Evolutionary conservation across 1,139 yeast species (phyloP).

Genomic region (Ashbya aceris): DNA sequence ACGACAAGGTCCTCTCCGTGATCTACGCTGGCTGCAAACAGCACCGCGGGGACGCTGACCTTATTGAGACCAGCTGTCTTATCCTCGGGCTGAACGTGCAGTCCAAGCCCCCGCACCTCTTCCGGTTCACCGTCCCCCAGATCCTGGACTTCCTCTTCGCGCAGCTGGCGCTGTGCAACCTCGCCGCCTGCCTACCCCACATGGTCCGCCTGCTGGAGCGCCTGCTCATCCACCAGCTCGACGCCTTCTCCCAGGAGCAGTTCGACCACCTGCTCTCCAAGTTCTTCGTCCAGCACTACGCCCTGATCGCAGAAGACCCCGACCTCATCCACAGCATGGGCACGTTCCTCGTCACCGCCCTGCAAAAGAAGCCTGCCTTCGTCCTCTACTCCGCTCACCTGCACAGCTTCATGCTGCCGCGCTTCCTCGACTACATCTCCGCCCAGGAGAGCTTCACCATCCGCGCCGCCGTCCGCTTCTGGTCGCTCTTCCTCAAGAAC

Average conservation of each 20-base stretch:
- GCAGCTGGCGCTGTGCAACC: slow-evolving; percentile 15
- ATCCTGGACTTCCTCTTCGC: slow-evolving; percentile 21
- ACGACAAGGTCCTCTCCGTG: slow-evolving; percentile 22
- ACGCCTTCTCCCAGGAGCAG: slow-evolving; percentile 17
- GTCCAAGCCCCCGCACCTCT: slow-evolving; percentile 25
- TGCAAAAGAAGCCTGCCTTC: slow-evolving; percentile 44
- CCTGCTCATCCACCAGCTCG: slow-evolving; percentile 18
- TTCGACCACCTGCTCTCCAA: slow-evolving; percentile 24
- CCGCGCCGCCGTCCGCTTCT: slow-evolving; percentile 53
- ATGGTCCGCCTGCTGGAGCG: slow-evolving; percentile 24
- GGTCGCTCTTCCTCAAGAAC: slow-evolving; percentile 49
- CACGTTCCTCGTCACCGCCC: slow-evolving; percentile 43
- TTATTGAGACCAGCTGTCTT: slow-evolving; percentile 26
- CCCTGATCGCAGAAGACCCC: slow-evolving; percentile 28
- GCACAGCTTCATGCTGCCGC: slow-evolving; percentile 32
- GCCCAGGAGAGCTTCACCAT: slow-evolving; percentile 59
- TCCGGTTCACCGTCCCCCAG: slow-evolving; percentile 22
- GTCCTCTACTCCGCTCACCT: slow-evolving; percentile 34
- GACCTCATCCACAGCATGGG: slow-evolving; percentile 41
- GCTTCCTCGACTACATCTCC: slow-evolving; percentile 36
- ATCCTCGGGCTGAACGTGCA: slow-evolving; percentile 24
- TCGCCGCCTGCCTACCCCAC: slow-evolving; percentile 22
- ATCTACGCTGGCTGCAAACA: slow-evolving; percentile 20
- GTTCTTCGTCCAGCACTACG: slow-evolving; percentile 20
- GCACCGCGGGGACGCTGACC: slow-evolving; percentile 19